Conservation (phyloP, 192 early-diverging fungal species). For the Chytriomyces sp. region DNA sequence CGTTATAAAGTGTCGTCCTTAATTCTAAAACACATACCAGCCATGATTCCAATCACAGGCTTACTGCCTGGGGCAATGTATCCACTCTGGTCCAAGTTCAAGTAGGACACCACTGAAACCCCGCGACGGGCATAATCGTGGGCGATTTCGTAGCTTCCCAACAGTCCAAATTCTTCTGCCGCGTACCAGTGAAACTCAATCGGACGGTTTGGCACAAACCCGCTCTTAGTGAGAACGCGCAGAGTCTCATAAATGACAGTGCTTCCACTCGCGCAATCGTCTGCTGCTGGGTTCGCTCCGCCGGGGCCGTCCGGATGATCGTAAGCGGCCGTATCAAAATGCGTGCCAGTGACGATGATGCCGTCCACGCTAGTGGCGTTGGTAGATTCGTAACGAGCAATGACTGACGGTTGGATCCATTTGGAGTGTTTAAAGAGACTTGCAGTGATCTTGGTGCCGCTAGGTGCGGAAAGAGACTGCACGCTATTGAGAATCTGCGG, state of each 20-base stretch:
- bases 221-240: constrained; percentile 63
- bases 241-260: constrained; percentile 64
- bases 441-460: constrained; percentile 24
- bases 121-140: constrained; percentile 23
- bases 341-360: constrained; percentile 1
- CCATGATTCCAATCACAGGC: constrained; percentile 72
- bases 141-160: constrained; percentile 69
- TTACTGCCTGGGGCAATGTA: constrained; percentile 29
- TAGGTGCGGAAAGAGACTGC: neutral
- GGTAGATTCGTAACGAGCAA: constrained; percentile 31
- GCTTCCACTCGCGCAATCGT: constrained; percentile 33
- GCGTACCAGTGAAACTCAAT: too few relatives aligned
- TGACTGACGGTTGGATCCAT: constrained; percentile 32
- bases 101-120: constrained; percentile 24
- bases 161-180: constrained; percentile 80
- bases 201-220: constrained; percentile 72
- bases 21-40: constrained; percentile 47
- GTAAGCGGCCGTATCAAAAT: neutral
- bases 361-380: neutral
- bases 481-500: too few relatives aligned
- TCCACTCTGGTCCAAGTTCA: constrained; percentile 61
- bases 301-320: neutral
- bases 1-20: too few relatives aligned
- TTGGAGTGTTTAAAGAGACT: constrained; percentile 22
- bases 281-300: constrained; percentile 52